phyloP scores from a whole-genome alignment of 306 rosid species.

The Vigna nakashimae region DNA sequence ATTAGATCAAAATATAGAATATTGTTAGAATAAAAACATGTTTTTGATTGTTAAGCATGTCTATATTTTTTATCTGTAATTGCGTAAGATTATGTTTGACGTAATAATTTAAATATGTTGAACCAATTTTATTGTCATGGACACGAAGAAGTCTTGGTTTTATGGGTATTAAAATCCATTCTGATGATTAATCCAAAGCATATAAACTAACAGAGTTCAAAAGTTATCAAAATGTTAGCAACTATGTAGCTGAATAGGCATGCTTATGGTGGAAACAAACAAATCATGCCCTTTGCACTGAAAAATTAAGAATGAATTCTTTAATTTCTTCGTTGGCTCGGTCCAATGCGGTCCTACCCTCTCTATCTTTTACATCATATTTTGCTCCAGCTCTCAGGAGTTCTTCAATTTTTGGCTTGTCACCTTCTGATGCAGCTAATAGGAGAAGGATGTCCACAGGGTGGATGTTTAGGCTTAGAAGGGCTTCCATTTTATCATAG shows the following conservation, averaged over 20 bases:
- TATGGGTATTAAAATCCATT: not conserved
- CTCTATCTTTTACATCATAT: constrained; percentile 67
- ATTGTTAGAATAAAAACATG: too few relatives aligned
- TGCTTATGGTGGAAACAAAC: constrained; percentile 8
- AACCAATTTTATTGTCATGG: too few relatives aligned
- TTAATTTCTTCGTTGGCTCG: constrained; percentile 73
- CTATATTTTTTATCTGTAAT: too few relatives aligned
- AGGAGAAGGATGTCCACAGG: constrained; percentile 88
- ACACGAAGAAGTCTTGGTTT: too few relatives aligned
- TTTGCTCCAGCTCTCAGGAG: constrained; percentile 90
- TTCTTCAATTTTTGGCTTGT: constrained; percentile 92
- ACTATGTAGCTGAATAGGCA: constrained; percentile 26
- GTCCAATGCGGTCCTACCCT: constrained; percentile 83
- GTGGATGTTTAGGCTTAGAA: constrained; percentile 76
- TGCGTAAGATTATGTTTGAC: too few relatives aligned
- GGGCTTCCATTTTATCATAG: constrained; percentile 93
- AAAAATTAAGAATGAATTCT: constrained; percentile 76
- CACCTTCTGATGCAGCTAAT: constrained; percentile 89
- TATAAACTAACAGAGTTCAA: constrained; percentile 23
- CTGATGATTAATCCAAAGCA: constrained; percentile 29
- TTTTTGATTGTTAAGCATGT: too few relatives aligned
- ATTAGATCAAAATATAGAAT: too few relatives aligned
- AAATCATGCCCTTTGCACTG: constrained; percentile 72
- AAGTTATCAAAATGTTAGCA: constrained; percentile 39
- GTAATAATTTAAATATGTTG: too few relatives aligned